These are phyloP conservation scores for Bondarzewia mesenterica DNA, from an alignment of 1,284 basidiomycete genomes.

Conservation along the genomic window DNA sequence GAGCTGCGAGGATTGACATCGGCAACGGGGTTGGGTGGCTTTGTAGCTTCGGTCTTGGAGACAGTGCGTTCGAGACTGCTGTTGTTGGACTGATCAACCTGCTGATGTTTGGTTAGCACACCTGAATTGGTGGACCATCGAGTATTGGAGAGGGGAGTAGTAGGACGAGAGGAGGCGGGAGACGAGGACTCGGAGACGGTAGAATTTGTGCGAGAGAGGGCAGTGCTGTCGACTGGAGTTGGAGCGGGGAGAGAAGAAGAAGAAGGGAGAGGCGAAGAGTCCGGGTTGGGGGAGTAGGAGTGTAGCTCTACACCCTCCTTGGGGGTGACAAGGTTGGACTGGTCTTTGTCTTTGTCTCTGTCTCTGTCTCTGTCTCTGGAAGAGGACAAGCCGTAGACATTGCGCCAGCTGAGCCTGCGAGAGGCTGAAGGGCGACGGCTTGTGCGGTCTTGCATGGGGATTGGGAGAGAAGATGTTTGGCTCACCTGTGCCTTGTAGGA, in stretches of 20 bases:
- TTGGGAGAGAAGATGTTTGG: constrained; percentile 5
- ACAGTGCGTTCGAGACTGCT: constrained; percentile 45
- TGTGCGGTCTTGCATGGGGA: constrained; percentile 19
- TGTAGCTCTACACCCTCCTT: constrained; percentile 24
- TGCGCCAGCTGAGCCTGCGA: constrained; percentile 23
- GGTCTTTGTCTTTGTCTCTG: constrained; percentile 18
- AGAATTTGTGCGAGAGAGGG: constrained; percentile 22
- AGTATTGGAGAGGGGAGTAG: constrained; percentile 21
- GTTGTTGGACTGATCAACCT: constrained; percentile 32
- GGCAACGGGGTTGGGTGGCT: constrained; percentile 16
- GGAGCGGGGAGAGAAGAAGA: constrained; percentile 2
- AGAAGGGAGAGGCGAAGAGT: constrained; percentile 9
- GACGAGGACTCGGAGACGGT: constrained; percentile 23
- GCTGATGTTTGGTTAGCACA: constrained; percentile 30
- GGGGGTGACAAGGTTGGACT: constrained; percentile 20
- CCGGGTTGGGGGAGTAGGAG: constrained; percentile 17
- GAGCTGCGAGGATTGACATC: constrained; percentile 19
- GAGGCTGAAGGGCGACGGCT: constrained; percentile 16
- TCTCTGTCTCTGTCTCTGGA: constrained; percentile 2
- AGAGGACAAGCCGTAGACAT: constrained; percentile 18
- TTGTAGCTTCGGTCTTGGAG: constrained; percentile 20
- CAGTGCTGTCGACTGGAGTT: constrained; percentile 11
- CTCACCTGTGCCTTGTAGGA: not conserved
- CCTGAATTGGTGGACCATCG: constrained; percentile 20
- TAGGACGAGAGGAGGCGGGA: constrained; percentile 21